Evolutionary conservation across 129 eudicot genomes (phyloP).

Genomic region (Solidago caesia): DNA sequence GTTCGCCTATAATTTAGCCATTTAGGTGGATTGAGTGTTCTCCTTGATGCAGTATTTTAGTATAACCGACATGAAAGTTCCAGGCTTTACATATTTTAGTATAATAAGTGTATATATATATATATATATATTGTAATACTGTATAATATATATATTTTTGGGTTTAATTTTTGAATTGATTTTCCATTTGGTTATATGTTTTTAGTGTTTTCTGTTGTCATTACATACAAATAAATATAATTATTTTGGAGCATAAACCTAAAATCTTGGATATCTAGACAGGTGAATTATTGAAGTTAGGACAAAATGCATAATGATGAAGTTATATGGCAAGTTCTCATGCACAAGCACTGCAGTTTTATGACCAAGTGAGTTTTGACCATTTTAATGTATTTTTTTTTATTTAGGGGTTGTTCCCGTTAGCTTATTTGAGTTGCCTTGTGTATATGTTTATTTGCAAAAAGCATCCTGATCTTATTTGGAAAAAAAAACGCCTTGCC

Average conservation of each 20-base stretch:
- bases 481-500: too few relatives aligned
- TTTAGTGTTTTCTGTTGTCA: neutral
- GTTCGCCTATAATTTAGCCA: too few relatives aligned
- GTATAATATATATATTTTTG: too few relatives aligned
- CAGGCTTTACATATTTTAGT: too few relatives aligned
- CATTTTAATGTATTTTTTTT: neutral
- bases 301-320: slow-evolving; percentile 87
- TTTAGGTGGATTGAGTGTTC: too few relatives aligned
- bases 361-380: slow-evolving; percentile 70
- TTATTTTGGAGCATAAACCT: neutral
- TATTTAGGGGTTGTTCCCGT: neutral
- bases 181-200: neutral
- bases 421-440: neutral
- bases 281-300: slow-evolving; percentile 24
- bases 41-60: slow-evolving; percentile 20
- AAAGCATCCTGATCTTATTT: too few relatives aligned
- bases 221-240: neutral
- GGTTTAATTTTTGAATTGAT: neutral
- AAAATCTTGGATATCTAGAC: neutral
- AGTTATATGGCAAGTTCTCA: slow-evolving; percentile 92
- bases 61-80: too few relatives aligned
- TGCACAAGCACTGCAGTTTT: slow-evolving; percentile 97
- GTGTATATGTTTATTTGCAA: too few relatives aligned
- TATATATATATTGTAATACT: too few relatives aligned
- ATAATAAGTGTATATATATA: too few relatives aligned